Conservation (phyloP, 2,329 filamentous ascomycete genomes). For the Botryotinia globosa region DNA sequence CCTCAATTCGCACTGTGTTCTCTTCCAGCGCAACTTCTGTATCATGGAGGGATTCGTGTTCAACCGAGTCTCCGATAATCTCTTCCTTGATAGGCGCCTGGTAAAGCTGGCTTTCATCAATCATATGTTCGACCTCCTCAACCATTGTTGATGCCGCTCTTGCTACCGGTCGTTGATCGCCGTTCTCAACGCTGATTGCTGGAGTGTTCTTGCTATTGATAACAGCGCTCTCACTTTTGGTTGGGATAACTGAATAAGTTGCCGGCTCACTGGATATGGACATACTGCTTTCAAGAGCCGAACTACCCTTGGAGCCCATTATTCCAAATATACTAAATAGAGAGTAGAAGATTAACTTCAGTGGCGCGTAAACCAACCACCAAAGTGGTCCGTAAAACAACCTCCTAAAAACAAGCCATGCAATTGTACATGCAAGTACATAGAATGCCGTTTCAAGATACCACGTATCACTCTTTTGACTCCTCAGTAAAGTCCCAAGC, state of each 20-base stretch:
- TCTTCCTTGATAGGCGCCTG: conserved; percentile 40
- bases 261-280: conserved; percentile 23
- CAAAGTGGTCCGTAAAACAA: conserved; percentile 85
- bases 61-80: conserved; percentile 27
- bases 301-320: conserved; percentile 29
- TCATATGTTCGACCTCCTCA: conserved; percentile 54
- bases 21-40: neutral
- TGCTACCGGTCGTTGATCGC: neutral
- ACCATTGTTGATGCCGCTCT: conserved; percentile 41
- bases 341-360: conserved; percentile 64
- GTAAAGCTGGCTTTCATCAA: conserved; percentile 41
- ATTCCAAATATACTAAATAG: conserved; percentile 54
- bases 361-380: conserved; percentile 82
- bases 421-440: conserved; percentile 71
- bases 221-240: conserved; percentile 24
- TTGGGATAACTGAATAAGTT: conserved; percentile 23
- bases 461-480: conserved; percentile 97
- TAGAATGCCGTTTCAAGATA: conserved; percentile 91
- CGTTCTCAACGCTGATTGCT: neutral
- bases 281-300: conserved; percentile 17
- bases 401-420: conserved; percentile 82
- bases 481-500: conserved; percentile 74
- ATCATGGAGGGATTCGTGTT: conserved; percentile 32
- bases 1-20: conserved; percentile 24
- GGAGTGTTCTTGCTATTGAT: neutral